Conservation (phyloP, 2,329 filamentous ascomycete species). For the Fusarium xyrophilum region DNA sequence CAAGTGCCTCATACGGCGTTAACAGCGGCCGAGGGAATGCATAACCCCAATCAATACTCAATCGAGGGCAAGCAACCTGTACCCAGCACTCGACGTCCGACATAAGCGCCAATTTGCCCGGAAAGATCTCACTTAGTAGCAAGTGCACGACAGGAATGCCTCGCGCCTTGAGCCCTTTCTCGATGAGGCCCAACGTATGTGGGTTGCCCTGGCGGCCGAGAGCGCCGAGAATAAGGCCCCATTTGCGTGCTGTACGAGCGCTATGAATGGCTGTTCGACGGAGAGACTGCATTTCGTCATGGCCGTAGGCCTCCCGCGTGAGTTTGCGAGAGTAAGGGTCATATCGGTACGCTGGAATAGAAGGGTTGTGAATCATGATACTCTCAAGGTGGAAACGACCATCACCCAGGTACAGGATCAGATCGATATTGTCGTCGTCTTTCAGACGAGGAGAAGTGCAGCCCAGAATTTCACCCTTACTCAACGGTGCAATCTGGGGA, state of each 20-base stretch:
- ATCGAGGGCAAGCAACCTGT: slow-evolving; percentile 92
- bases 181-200: slow-evolving; percentile 86
- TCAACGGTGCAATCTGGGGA: slow-evolving; percentile 90
- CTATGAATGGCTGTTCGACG: slow-evolving; percentile 77
- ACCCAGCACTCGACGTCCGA: slow-evolving; percentile 96
- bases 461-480: slow-evolving; percentile 95
- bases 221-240: slow-evolving; percentile 93
- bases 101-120: slow-evolving; percentile 94
- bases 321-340: slow-evolving; percentile 94
- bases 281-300: slow-evolving; percentile 86
- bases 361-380: slow-evolving; percentile 98
- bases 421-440: slow-evolving; percentile 67
- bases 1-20: slow-evolving; percentile 93
- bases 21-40: slow-evolving; percentile 87
- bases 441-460: slow-evolving; percentile 84
- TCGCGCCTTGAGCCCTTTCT: slow-evolving; percentile 72
- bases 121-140: slow-evolving; percentile 93
- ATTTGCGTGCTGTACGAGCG: slow-evolving; percentile 81
- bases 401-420: slow-evolving; percentile 89
- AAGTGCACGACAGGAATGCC: slow-evolving; percentile 86
- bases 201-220: slow-evolving; percentile 95
- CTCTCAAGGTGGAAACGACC: slow-evolving; percentile 96
- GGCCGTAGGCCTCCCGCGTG: slow-evolving; percentile 89
- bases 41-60: slow-evolving; percentile 99
- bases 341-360: slow-evolving; percentile 90